Conservation (phyloP, 2,329 filamentous ascomycete genomes). For the Pyrenophora seminiperda region DNA sequence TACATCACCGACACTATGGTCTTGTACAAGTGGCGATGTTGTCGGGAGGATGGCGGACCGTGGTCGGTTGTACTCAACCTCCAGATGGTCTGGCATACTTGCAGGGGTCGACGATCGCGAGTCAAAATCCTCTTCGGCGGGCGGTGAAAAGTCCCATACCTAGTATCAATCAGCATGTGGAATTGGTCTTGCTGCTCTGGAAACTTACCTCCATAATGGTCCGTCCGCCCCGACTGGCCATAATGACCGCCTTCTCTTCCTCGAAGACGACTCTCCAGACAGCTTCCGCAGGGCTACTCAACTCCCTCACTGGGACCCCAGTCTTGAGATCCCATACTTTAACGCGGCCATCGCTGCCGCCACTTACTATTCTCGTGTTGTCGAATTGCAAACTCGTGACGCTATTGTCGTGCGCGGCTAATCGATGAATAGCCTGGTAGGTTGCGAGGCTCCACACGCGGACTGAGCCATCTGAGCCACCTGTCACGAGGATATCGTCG, state of each 20-base stretch:
- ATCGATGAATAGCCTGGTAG: slow-evolving; percentile 88
- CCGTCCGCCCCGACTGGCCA: slow-evolving; percentile 81
- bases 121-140: slow-evolving; percentile 60
- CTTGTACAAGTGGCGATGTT: slow-evolving; percentile 31
- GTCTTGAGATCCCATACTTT: slow-evolving; percentile 98
- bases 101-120: slow-evolving; percentile 50
- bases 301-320: slow-evolving; percentile 85
- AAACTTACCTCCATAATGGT: slow-evolving; percentile 94
- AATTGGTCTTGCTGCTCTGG: not conserved
- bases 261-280: slow-evolving; percentile 99
- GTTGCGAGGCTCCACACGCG: slow-evolving; percentile 93
- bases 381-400: slow-evolving; percentile 98
- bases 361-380: slow-evolving; percentile 91
- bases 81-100: slow-evolving; percentile 50
- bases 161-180: slow-evolving; percentile 51
- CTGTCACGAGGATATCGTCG: slow-evolving; percentile 91
- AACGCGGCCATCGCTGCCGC: slow-evolving; percentile 94
- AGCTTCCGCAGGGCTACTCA: slow-evolving; percentile 88
- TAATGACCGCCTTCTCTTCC: slow-evolving; percentile 95
- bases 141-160: slow-evolving; percentile 93
- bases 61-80: slow-evolving; percentile 39
- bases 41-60: slow-evolving; percentile 39
- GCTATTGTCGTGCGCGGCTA: slow-evolving; percentile 97
- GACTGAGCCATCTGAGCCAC: slow-evolving; percentile 93
- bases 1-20: slow-evolving; percentile 32